Base-by-base conservation (phyloP, 2,329 filamentous ascomycete species). In the Fusarium agapanthi region DNA sequence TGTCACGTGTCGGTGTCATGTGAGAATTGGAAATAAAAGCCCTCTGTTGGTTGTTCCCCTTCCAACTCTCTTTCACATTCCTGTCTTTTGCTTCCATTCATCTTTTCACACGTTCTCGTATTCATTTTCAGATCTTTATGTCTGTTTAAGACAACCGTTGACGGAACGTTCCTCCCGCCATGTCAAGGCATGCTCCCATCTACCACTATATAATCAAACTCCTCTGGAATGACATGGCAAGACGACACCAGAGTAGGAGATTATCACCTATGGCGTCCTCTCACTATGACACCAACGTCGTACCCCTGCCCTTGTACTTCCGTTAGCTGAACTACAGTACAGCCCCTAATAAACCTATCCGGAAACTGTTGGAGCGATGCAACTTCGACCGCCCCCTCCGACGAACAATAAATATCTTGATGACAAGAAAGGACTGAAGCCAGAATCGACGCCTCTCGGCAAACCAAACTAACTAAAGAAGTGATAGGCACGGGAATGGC, bases 1-100 rank as follows among this genome's bases (percentile, higher is more conserved):
- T 41, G 35, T 64, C 61, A 47, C 58, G 65, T 69, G 45, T 30
- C 32, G 22, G 12, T 45, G 35, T 59, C 53, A 62, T 48, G 53
- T 48, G 54, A 26, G 28, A 51, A 44, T n/a, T 35, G 15, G 24
- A 61, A 20, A 32, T 38, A 53, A 62, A 62, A 34, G 22, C n/a
- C 16, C 5, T 37, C 51, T 34, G 28, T 34, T 50, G 35, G 37
- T 22, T 18, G 37, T 40, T 51, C 12, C 32, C n/a, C n/a, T 11
- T 44, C 26, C 28, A 44, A 28, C 11, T n/a, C 15, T 37, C 55
- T 45, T 61, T 28, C 7, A 24, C 45, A 65, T 65, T 62, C 57
- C 55, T 45, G 22, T 45, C 47, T 37, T 22, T 37, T 40, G 16
- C 12, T 38, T 28, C 13, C 26, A 34, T 50, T 43, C 15, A 24